Evolutionary conservation across 2,329 filamentous ascomycete genomes (phyloP).

Genomic region (Scolecobasidium constrictum): DNA sequence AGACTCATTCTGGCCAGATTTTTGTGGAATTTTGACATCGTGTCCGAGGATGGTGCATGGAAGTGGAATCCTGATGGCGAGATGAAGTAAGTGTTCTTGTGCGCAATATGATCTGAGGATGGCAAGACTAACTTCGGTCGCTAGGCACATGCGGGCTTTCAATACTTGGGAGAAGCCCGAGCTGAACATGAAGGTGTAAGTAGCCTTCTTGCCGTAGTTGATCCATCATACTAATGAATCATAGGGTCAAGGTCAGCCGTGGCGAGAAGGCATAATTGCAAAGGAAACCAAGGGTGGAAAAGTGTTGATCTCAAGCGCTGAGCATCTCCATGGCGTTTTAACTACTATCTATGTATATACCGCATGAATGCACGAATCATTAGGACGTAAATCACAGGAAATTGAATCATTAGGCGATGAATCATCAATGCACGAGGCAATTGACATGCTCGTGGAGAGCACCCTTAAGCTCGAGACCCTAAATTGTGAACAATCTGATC

Average conservation of each 20-base stretch:
- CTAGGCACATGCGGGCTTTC: conserved; percentile 11
- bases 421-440: too few relatives aligned
- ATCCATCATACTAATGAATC: background rate
- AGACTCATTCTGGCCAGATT: conserved; percentile 20
- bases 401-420: too few relatives aligned
- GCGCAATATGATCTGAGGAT: conserved; percentile 15
- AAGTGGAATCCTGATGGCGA: conserved; percentile 16
- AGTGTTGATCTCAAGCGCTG: too few relatives aligned
- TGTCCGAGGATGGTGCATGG: conserved; percentile 20
- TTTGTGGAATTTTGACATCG: conserved; percentile 24
- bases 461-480: too few relatives aligned
- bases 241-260: conserved; percentile 1
- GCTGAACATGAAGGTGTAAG: conserved; percentile 14
- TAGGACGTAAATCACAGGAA: too few relatives aligned
- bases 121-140: conserved; percentile 6
- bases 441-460: too few relatives aligned
- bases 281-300: too few relatives aligned
- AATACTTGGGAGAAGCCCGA: conserved; percentile 16
- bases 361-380: too few relatives aligned
- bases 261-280: background rate
- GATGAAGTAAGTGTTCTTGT: too few relatives aligned
- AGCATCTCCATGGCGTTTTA: too few relatives aligned
- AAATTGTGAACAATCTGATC: too few relatives aligned
- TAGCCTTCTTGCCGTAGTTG: background rate
- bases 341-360: too few relatives aligned